Percentiles rank a stretch among this genome's conserved stretches.
Evolutionary conservation across 2,329 filamentous ascomycete species (phyloP).

Genomic region (Stachybotrys chlorohalonatus): DNA sequence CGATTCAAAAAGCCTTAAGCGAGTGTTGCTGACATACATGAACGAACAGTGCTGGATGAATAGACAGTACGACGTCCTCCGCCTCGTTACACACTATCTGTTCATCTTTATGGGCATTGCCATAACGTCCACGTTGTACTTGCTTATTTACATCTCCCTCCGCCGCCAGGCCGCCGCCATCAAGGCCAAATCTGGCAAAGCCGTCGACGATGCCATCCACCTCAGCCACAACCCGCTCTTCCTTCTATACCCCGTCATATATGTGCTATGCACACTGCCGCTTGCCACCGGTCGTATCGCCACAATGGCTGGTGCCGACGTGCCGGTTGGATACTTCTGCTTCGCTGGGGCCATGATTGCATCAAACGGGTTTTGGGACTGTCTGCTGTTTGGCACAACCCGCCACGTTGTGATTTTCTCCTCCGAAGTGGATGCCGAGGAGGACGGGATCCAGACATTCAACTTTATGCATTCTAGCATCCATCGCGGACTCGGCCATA

Average conservation of each 20-base stretch:
- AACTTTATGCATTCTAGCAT: conserved; percentile 35
- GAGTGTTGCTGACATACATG: conserved; percentile 4
- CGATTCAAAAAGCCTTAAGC: background rate
- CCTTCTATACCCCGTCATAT: conserved; percentile 60
- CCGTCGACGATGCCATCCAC: conserved; percentile 4
- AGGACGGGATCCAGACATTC: conserved; percentile 43
- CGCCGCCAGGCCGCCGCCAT: conserved; percentile 15
- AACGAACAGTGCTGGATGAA: conserved; percentile 52
- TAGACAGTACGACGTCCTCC: conserved; percentile 39
- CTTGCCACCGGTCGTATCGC: conserved; percentile 56
- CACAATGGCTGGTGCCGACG: conserved; percentile 44
- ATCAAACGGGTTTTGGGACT: conserved; percentile 46
- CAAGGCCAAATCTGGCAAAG: conserved; percentile 6
- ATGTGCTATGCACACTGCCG: conserved; percentile 59
- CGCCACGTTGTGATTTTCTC: conserved; percentile 43
- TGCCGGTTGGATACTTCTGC: conserved; percentile 47
- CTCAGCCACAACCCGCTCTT: conserved; percentile 40
- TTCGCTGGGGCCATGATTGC: conserved; percentile 51
- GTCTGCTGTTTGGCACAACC: conserved; percentile 42
- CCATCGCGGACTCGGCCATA: conserved; percentile 30
- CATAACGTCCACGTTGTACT: conserved; percentile 29
- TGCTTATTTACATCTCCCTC: conserved; percentile 29
- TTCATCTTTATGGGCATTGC: conserved; percentile 46
- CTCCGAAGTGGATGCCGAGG: conserved; percentile 26
- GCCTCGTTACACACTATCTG: conserved; percentile 54